Conservation (phyloP, 352 stramenopile genomes). For the Globisporangium irregulare region DNA sequence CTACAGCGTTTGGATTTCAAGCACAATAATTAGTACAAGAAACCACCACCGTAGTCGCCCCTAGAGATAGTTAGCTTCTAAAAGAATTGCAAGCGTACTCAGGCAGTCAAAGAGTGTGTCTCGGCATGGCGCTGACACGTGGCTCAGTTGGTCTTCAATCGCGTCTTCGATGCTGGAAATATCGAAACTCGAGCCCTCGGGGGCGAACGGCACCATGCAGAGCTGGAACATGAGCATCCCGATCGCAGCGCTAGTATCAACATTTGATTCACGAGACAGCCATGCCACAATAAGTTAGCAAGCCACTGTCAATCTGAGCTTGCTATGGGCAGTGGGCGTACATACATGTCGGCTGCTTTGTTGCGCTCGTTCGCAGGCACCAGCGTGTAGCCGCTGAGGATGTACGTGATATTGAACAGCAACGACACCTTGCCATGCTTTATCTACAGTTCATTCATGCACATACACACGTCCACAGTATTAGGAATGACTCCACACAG, state of each 20-base stretch:
- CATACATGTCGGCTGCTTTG: slow-evolving; percentile 44
- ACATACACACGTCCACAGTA: background rate
- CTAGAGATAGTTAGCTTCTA: too few species aligned
- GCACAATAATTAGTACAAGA: background rate
- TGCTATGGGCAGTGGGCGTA: slow-evolving; percentile 13
- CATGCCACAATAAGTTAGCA: background rate
- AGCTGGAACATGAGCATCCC: slow-evolving; percentile 65
- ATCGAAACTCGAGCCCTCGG: slow-evolving; percentile 22
- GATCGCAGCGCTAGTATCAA: slow-evolving; percentile 35
- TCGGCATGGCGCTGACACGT: slow-evolving; percentile 40
- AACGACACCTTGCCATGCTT: slow-evolving; percentile 34
- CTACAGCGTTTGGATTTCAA: slow-evolving; percentile 13
- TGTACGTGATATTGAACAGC: slow-evolving; percentile 37
- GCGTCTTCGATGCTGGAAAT: slow-evolving; percentile 30
- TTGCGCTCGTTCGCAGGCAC: slow-evolving; percentile 38
- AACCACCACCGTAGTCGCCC: too few species aligned
- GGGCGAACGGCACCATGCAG: slow-evolving; percentile 38
- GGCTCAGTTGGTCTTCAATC: slow-evolving; percentile 48
- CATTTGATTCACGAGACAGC: background rate
- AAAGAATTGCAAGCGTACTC: slow-evolving; percentile 23
- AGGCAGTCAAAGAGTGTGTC: slow-evolving; percentile 49
- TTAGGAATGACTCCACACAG: too few species aligned
- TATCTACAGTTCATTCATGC: slow-evolving; percentile 24
- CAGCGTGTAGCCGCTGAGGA: slow-evolving; percentile 50
- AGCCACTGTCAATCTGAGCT: background rate